phyloP scores from a whole-genome alignment of 192 early-diverging fungal genomes.

The Backusella luteola region DNA sequence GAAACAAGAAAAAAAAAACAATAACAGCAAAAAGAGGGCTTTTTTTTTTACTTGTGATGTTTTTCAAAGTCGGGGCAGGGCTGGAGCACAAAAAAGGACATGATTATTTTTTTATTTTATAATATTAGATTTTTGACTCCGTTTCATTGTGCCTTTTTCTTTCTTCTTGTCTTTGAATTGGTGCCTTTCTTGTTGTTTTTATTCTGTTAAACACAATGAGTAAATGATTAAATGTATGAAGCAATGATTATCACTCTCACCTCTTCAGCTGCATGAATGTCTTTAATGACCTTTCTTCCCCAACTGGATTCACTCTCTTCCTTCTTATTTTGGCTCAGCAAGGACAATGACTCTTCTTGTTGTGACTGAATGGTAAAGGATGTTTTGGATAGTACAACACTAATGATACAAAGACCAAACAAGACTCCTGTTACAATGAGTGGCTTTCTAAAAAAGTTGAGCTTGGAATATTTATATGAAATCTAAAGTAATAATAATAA shows the following conservation, averaged over 20 bases:
- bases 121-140: too few relatives aligned
- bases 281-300: neutral
- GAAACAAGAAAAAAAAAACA: neutral
- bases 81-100: too few relatives aligned
- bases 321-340: neutral
- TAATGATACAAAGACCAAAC: constrained; percentile 53
- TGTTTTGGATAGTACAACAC: constrained; percentile 53
- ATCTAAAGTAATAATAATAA: constrained; percentile 26
- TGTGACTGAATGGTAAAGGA: constrained; percentile 47
- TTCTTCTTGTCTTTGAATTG: too few relatives aligned
- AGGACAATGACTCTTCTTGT: neutral
- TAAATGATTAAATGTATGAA: too few relatives aligned
- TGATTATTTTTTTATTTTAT: too few relatives aligned
- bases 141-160: too few relatives aligned
- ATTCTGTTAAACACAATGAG: neutral
- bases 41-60: too few relatives aligned
- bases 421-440: constrained; percentile 45
- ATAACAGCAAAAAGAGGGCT: neutral
- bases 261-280: neutral
- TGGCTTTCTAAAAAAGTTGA: constrained; percentile 62
- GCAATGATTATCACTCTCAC: neutral
- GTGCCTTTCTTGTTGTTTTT: neutral
- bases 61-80: too few relatives aligned
- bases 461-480: constrained; percentile 50
- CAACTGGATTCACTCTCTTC: neutral